Evolutionary conservation across 2,329 filamentous ascomycete species (phyloP).

Genomic region (Trichoderma atroviride): DNA sequence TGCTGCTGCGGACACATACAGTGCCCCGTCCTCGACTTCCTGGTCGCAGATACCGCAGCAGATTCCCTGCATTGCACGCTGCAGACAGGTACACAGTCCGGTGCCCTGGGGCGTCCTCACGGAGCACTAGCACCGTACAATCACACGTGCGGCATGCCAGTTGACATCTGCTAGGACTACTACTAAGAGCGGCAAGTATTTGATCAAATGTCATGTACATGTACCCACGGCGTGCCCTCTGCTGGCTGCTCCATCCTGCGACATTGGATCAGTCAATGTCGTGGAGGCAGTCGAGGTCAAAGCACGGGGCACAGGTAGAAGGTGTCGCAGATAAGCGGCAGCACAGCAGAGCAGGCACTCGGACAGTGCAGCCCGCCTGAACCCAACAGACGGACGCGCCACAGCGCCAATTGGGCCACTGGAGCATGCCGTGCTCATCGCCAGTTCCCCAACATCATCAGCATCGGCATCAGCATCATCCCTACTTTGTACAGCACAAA

Average conservation of each 20-base stretch:
- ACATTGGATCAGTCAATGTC: background rate
- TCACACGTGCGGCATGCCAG: background rate
- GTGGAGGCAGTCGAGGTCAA: background rate
- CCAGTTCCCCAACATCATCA: background rate
- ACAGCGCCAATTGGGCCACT: background rate
- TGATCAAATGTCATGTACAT: no score
- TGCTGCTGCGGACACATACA: background rate
- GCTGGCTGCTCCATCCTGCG: background rate
- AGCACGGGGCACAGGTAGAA: background rate
- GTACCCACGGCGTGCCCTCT: background rate
- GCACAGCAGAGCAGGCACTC: background rate
- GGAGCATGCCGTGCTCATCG: background rate
- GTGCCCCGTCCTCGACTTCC: background rate
- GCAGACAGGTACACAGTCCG: background rate
- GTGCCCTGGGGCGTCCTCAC: background rate
- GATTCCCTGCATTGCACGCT: conserved; percentile 1
- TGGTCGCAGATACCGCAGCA: background rate
- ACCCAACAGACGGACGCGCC: background rate
- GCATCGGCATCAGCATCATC: background rate
- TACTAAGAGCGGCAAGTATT: background rate
- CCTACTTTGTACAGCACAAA: background rate
- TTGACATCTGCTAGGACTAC: background rate
- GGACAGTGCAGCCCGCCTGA: background rate
- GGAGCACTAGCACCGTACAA: background rate
- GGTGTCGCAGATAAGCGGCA: conserved; percentile 10